These are phyloP conservation scores for Phialocephala sp. DNA, from an alignment of 2,329 filamentous ascomycete species.

Conservation along the genomic window DNA sequence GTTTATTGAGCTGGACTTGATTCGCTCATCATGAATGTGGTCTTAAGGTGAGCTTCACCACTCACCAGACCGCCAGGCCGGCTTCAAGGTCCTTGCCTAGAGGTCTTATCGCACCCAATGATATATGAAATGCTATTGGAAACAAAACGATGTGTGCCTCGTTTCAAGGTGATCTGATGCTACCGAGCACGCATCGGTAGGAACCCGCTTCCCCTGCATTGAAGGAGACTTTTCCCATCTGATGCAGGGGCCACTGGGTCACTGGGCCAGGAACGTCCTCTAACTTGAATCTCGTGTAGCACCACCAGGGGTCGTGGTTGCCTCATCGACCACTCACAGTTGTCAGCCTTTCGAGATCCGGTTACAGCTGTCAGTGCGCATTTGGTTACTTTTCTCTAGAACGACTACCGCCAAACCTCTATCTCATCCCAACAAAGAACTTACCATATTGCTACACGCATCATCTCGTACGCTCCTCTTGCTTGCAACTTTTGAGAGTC, in stretches of 20 bases:
- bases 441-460: not conserved
- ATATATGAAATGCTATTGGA: slow-evolving; percentile 7
- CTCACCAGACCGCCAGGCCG: not conserved
- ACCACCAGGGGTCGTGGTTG: slow-evolving; percentile 4
- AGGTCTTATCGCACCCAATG: not conserved
- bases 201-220: slow-evolving; percentile 15
- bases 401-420: not conserved
- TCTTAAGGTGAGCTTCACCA: not conserved
- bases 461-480: not conserved
- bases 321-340: slow-evolving; percentile 13
- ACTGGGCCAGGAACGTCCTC: not conserved
- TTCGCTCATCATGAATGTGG: not conserved
- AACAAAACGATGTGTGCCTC: slow-evolving; percentile 10
- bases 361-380: not conserved
- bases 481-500: not conserved
- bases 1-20: not conserved
- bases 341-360: not conserved
- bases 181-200: not conserved
- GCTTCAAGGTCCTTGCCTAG: not conserved
- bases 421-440: not conserved
- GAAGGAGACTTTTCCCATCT: not conserved
- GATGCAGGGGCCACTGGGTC: slow-evolving; percentile 2
- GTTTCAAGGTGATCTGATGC: slow-evolving; percentile 22
- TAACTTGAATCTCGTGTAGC: not conserved
- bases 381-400: not conserved